Percentiles rank a stretch among this genome's conserved stretches.
phyloP scores from a whole-genome alignment of 2,329 filamentous ascomycete species.

The Chaetomium sp. region DNA sequence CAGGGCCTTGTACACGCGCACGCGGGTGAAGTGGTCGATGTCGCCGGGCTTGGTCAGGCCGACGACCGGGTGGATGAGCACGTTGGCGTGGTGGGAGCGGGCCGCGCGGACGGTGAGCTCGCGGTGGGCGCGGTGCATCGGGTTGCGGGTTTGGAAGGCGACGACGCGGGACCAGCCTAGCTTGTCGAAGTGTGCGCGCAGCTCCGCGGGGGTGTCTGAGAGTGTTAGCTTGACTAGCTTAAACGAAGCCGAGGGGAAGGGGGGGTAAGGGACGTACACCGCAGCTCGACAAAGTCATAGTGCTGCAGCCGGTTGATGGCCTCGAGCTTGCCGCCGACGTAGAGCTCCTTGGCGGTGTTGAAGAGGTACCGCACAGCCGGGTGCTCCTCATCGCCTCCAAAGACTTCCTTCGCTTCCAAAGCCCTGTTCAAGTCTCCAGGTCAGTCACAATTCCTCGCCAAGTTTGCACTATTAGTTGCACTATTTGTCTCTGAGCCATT shows the following conservation, averaged over 20 bases:
- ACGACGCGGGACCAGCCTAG: constrained; percentile 97
- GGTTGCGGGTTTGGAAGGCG: constrained; percentile 98
- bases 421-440: constrained; percentile 45
- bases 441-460: constrained; percentile 8
- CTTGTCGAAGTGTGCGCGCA: constrained; percentile 97
- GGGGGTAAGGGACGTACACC: constrained; percentile 57
- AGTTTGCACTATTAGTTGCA: no score
- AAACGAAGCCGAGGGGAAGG: not conserved
- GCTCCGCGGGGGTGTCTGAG: constrained; percentile 81
- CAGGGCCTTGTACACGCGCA: constrained; percentile 96
- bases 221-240: constrained; percentile 14
- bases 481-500: constrained; percentile 12
- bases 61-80: constrained; percentile 97
- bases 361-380: constrained; percentile 89
- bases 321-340: constrained; percentile 92
- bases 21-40: constrained; percentile 99
- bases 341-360: constrained; percentile 74
- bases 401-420: constrained; percentile 88
- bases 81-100: constrained; percentile 92
- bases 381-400: constrained; percentile 85
- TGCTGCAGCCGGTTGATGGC: constrained; percentile 93
- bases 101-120: constrained; percentile 96
- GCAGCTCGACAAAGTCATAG: constrained; percentile 96
- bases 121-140: constrained; percentile 97
- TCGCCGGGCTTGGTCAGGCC: constrained; percentile 98